A percentile compares a stretch with the other conserved stretches of the same genome.
Evolutionary conservation across 176 grass and related monocot genomes (phyloP).

Genomic region (Raddia guianensis): DNA sequence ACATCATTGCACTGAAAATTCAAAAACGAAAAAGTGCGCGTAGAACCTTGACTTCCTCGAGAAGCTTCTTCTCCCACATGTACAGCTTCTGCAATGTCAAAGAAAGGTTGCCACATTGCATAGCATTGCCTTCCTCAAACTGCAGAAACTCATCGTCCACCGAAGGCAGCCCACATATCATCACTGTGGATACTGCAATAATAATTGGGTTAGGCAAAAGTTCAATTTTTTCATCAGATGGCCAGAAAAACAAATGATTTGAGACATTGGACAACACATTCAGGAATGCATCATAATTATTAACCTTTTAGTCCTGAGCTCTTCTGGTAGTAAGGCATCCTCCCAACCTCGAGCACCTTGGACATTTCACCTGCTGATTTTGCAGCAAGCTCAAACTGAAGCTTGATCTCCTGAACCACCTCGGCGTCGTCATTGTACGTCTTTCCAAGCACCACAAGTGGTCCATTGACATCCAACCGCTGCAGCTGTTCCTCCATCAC

Average conservation of each 20-base stretch:
- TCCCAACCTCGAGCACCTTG: conserved; percentile 77
- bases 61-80: conserved; percentile 86
- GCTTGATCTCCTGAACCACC: conserved; percentile 57
- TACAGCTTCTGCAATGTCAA: conserved; percentile 73
- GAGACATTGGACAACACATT: not conserved
- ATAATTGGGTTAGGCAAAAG: not conserved
- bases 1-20: not conserved
- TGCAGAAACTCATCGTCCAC: conserved; percentile 38
- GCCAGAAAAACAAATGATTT: not conserved
- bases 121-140: conserved; percentile 67
- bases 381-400: conserved; percentile 65
- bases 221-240: not conserved
- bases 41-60: conserved; percentile 85
- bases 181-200: conserved; percentile 57
- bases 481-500: conserved; percentile 43
- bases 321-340: conserved; percentile 59
- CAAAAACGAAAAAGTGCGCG: conserved; percentile 18
- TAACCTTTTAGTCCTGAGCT: conserved; percentile 60
- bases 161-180: conserved; percentile 55
- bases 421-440: conserved; percentile 47
- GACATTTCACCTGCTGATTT: conserved; percentile 53
- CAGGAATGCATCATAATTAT: not conserved
- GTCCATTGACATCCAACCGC: conserved; percentile 1
- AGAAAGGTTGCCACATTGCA: conserved; percentile 52
- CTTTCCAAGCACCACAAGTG: conserved; percentile 28